Percentiles rank a stretch among this genome's conserved stretches.
These are phyloP conservation scores for Diutina pseudorugosa DNA, from an alignment of 1,139 yeast species.

Conservation along the genomic window DNA sequence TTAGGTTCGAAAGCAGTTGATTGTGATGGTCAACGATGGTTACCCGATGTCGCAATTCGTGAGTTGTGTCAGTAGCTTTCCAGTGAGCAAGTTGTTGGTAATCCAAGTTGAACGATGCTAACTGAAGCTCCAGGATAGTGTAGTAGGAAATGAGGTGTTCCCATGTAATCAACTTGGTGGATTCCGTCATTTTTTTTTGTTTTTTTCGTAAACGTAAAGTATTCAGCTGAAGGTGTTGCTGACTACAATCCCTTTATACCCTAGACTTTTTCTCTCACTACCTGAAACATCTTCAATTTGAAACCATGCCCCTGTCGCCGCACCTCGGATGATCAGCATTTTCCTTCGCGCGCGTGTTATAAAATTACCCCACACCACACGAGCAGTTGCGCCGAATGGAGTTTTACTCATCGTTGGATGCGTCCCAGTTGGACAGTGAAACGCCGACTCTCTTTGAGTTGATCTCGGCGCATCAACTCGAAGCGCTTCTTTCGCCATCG, in stretches of 20 bases:
- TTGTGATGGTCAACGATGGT: background rate
- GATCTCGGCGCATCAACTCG: conserved; percentile 70
- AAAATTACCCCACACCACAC: background rate
- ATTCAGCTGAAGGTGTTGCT: too few relatives aligned
- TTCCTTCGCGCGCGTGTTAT: background rate
- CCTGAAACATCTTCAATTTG: background rate
- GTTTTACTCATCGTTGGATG: conserved; percentile 69
- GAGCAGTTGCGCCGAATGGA: conserved; percentile 38
- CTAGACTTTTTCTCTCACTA: too few relatives aligned
- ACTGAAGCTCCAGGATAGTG: background rate
- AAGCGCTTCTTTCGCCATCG: conserved; percentile 70
- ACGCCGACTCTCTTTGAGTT: conserved; percentile 78
- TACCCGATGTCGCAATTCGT: background rate
- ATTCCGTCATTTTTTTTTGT: background rate
- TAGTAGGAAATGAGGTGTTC: background rate
- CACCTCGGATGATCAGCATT: background rate
- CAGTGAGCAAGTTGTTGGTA: background rate
- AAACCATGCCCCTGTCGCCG: background rate
- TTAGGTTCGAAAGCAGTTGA: background rate
- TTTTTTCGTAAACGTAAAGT: too few relatives aligned
- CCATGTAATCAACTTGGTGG: background rate
- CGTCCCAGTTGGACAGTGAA: conserved; percentile 60
- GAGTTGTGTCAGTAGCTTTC: background rate
- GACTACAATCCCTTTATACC: background rate
- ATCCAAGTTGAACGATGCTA: background rate